These are phyloP conservation scores for Peterozyma toletana DNA, from an alignment of 805 yeast genomes.

Conservation along the genomic window DNA sequence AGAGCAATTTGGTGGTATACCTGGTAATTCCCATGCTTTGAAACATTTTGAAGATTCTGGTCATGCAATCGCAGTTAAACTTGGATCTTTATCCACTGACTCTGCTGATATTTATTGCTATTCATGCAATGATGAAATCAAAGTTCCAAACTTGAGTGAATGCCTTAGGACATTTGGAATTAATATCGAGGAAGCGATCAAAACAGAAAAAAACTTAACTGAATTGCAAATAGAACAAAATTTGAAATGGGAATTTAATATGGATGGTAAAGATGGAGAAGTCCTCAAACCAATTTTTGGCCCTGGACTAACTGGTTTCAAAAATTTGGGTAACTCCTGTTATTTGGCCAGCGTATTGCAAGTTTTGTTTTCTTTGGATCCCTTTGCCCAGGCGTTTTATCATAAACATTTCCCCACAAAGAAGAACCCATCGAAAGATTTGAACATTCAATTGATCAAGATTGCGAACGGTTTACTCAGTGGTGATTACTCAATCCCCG, in stretches of 20 bases:
- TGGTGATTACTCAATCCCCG: constrained; percentile 66
- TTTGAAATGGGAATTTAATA: constrained; percentile 84
- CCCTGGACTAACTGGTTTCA: constrained; percentile 71
- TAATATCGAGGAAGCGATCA: constrained; percentile 43
- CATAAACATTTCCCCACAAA: constrained; percentile 16
- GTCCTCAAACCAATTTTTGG: constrained; percentile 65
- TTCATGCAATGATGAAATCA: constrained; percentile 80
- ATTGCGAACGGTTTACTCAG: constrained; percentile 71
- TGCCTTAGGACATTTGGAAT: constrained; percentile 59
- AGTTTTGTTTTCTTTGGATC: constrained; percentile 43
- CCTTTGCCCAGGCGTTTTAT: constrained; percentile 31
- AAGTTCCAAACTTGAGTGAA: constrained; percentile 49
- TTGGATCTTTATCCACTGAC: constrained; percentile 79
- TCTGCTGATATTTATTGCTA: constrained; percentile 89
- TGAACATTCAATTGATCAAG: constrained; percentile 72
- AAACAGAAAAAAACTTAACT: constrained; percentile 82
- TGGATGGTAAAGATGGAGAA: constrained; percentile 67
- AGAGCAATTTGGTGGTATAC: constrained; percentile 85
- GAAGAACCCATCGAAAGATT: constrained; percentile 51
- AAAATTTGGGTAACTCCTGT: constrained; percentile 90
- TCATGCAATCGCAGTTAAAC: constrained; percentile 82
- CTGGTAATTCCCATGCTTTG: constrained; percentile 92
- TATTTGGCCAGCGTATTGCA: constrained; percentile 81
- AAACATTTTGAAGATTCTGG: constrained; percentile 47
- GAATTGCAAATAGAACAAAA: constrained; percentile 93